A percentile compares a stretch with the other conserved stretches of the same genome.
phyloP scores from a whole-genome alignment of 139 green algal genomes.

The Prasinococcaceae sp. region DNA sequence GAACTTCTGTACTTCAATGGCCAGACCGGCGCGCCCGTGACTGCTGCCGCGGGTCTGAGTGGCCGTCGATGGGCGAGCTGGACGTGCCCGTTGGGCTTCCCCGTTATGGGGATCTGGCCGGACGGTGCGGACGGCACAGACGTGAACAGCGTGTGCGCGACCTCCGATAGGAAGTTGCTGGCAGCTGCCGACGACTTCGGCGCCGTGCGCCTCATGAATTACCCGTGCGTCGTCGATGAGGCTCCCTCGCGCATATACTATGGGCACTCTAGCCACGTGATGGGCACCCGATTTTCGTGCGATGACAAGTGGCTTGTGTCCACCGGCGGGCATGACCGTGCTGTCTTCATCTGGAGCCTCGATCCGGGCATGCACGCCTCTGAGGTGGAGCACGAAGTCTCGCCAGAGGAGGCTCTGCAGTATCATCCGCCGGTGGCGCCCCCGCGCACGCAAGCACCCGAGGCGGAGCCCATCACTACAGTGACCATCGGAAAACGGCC shows the following conservation, averaged over 20 bases:
- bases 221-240: conserved; percentile 48
- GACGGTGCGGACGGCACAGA: conserved; percentile 43
- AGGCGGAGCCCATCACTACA: no score
- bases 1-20: conserved; percentile 49
- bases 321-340: conserved; percentile 6
- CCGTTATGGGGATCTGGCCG: conserved; percentile 49
- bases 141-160: conserved; percentile 36
- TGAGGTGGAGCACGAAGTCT: no score
- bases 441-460: no score
- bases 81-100: conserved; percentile 45
- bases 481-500: no score
- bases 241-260: conserved; percentile 41
- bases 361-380: no score
- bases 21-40: conserved; percentile 42
- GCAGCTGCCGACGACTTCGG: conserved; percentile 3
- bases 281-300: conserved; percentile 41
- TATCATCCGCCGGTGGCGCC: no score
- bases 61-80: conserved; percentile 37
- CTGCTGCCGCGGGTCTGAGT: conserved; percentile 29
- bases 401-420: no score
- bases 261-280: conserved; percentile 48
- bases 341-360: neutral
- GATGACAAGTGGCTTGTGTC: neutral
- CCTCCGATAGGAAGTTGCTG: no score
- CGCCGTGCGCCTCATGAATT: conserved; percentile 52